Evolutionary conservation across 352 stramenopile genomes (phyloP), one percentile per base, ranked within the genome.

Genomic region (Globisporangium viniferum): DNA sequence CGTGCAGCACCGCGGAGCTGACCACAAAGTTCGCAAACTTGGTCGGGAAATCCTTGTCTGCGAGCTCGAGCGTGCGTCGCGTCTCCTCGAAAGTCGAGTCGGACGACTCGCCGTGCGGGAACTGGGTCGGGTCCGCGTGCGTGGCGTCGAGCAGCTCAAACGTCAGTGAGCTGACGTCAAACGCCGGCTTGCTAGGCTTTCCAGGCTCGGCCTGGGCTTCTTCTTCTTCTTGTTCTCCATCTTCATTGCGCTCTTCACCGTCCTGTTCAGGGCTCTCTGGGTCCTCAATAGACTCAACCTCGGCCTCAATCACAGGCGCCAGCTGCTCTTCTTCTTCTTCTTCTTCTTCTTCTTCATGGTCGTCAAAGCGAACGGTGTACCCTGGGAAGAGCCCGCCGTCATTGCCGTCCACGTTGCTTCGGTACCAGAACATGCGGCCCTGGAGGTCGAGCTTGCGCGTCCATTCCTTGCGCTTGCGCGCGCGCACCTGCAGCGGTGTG

Each of bases 21-120:
- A 91, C 81, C 5, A 93, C 83, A 71, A 93, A 93, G 57, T 93
- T 78, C 0, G 86, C 82, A 49, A 86, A 91, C 64, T 92, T 91
- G 51, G 79, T 83, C 22, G 85, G 83, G 48, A 92, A 93, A 65
- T 92, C 83, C 54, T 70, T 82, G 29, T 59, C 44, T 1, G 77
- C 70, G 57, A 83, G 73, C 20, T 68, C 63, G 10, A 89, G 62
- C 79, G 35, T 78, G 73, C 5, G 73, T 73, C 4, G 74, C 68
- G 1, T 71, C 65, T 7, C 44, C 8, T 60, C 51, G 6, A 51
- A 51, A 20, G 22, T 60, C 49, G 29, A 27, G 27, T 41, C 33
- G 51, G 59, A 36, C 22, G 51, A 44, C n/a, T 57, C 8, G 20
- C 35, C 8, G 55, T 41, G 48, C 2, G 49, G 61, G 68, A 69